Evolutionary conservation across 345 rosid genomes (phyloP), one percentile per base, ranked within the genome.

Genomic region (Syzygium grande): DNA sequence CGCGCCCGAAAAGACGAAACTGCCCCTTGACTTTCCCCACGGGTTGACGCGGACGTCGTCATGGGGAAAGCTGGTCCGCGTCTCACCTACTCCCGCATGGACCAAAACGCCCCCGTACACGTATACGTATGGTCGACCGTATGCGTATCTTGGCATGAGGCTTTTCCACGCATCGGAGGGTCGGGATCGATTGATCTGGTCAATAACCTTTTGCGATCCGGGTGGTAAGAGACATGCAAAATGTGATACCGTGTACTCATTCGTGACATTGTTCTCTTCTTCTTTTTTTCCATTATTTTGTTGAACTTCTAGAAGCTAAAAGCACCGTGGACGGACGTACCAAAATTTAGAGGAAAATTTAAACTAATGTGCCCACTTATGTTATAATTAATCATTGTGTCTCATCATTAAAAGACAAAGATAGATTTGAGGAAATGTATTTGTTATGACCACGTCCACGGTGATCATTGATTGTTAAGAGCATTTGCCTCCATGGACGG

Each of bases 61-160:
- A 6, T 43, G 9, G 9, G 58, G 41, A 22, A 51, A 21, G 58
- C 46, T 52, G 84, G 80, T 25, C 89, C 89, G 61, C 51, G 61
- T 73, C 84, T 73, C 84, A 90, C 93, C 93, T 58, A 93, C 91
- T 87, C 88, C 88, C n/a, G 59, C 29, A 14, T 52, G 87, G 88
- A 90, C 90, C 88, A 86, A 84, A 84, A 9, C 86, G 25, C 49
- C 90, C 89, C 84, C 46, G 46, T 43, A 43, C 46, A 43, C 4
- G 11, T 68, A 30, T 9, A 30, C 79, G 79, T 68, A 68, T 30
- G 79, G 79, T 68, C 83, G 5, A 19, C 49, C 27, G 27, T 73
- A 73, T 10, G 23, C 12, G 49, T 11, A 73, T 73, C 49, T 22
- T 34, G 8, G 83, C 49, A 23, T 21, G 83, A 19, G 14, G 38